Conservation (phyloP, 78 protist species). For the Guillardia theta region DNA sequence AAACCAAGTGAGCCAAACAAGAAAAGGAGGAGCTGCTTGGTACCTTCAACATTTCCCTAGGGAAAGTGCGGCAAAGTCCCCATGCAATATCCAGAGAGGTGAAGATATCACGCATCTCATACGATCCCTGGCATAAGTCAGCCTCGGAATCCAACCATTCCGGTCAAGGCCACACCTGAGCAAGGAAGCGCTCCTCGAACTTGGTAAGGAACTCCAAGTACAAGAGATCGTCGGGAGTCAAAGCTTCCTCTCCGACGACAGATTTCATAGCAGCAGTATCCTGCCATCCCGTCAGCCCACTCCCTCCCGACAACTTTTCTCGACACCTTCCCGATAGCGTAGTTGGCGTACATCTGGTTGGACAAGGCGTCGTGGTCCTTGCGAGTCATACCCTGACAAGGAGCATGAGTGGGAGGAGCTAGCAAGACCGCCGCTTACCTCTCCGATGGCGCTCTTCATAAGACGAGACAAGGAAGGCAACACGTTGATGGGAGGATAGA, state of each 20-base stretch:
- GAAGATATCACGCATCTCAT: conserved; percentile 89
- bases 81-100: conserved; percentile 97
- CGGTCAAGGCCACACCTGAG: conserved; percentile 75
- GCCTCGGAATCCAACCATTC: too few species aligned
- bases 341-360: conserved; percentile 98
- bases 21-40: conserved; percentile 72
- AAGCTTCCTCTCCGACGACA: conserved; percentile 98
- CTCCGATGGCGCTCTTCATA: conserved; percentile 98
- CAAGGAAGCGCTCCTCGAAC: conserved; percentile 95
- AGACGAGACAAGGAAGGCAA: conserved; percentile 99
- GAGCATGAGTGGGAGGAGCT: too few species aligned
- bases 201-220: conserved; percentile 95
- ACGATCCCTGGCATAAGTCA: neutral
- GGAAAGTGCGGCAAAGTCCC: conserved; percentile 97
- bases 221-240: conserved; percentile 91
- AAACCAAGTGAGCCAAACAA: conserved; percentile 75
- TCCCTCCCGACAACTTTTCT: too few species aligned
- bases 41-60: conserved; percentile 88
- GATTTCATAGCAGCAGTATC: conserved; percentile 98
- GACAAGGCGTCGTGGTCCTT: conserved; percentile 96
- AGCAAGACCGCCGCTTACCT: neutral
- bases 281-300: too few species aligned
- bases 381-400: conserved; percentile 96
- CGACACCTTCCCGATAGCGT: conserved; percentile 99
- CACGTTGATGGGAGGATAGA: conserved; percentile 99